Conservation (phyloP, 202 grass and related monocot genomes). For the Zizania palustris region DNA sequence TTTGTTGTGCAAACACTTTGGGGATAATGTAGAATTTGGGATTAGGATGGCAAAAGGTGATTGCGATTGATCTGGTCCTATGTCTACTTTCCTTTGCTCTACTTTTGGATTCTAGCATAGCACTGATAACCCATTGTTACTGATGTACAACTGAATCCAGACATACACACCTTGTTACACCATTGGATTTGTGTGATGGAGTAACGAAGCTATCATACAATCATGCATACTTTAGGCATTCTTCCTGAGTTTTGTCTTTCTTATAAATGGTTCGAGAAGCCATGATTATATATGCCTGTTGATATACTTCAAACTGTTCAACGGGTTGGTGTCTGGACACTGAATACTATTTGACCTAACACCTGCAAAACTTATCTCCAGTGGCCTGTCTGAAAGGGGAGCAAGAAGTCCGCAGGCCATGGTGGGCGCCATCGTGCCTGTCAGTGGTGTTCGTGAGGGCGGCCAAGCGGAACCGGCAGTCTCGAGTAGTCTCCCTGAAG, state of each 20-base stretch:
- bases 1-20: not conserved
- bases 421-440: constrained; percentile 89
- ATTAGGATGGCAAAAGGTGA: not conserved
- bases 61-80: not conserved
- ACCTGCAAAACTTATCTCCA: constrained; percentile 42
- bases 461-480: constrained; percentile 79
- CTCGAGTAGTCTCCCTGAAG: constrained; percentile 89
- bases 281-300: not conserved
- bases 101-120: not conserved
- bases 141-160: not conserved
- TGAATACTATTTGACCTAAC: constrained; percentile 14
- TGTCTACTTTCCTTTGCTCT: not conserved
- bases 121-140: not conserved
- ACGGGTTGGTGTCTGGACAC: not conserved
- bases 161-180: not conserved
- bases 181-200: not conserved
- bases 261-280: not conserved
- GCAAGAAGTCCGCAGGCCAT: constrained; percentile 86
- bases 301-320: not conserved
- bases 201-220: not conserved
- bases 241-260: not conserved
- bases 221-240: not conserved
- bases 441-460: constrained; percentile 83
- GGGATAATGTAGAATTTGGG: not conserved
- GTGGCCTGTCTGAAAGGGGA: constrained; percentile 94